Conservation (phyloP, 2,329 filamentous ascomycete species). For the Corinectria fuckeliana region DNA sequence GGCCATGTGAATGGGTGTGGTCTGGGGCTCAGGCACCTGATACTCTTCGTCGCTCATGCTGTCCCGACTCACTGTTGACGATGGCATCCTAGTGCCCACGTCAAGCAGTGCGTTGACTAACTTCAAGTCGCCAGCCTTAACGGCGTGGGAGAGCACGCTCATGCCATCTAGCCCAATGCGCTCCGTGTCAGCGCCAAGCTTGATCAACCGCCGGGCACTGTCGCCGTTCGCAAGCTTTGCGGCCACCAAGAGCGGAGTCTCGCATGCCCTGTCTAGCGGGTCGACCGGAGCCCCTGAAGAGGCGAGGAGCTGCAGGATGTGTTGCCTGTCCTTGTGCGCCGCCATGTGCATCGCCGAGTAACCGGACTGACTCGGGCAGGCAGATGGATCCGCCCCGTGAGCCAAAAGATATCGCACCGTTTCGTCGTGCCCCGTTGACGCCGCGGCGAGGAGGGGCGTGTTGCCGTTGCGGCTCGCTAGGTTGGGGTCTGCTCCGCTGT, state of each 20-base stretch:
- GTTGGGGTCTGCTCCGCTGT: constrained; percentile 37
- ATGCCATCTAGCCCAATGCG: constrained; percentile 37
- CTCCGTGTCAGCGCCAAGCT: constrained; percentile 36
- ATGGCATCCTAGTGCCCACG: constrained; percentile 30
- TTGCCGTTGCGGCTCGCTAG: constrained; percentile 36
- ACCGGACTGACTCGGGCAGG: constrained; percentile 30
- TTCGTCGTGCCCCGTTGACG: constrained; percentile 38
- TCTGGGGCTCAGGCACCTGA: constrained; percentile 35
- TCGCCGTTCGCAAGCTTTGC: constrained; percentile 37
- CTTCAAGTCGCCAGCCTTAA: constrained; percentile 33
- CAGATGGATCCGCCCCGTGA: constrained; percentile 34
- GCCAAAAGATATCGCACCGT: constrained; percentile 38
- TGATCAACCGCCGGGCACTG: constrained; percentile 33
- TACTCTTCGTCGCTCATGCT: constrained; percentile 27
- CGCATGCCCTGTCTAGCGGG: constrained; percentile 30
- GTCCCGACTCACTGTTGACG: constrained; percentile 10
- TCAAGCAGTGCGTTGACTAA: constrained; percentile 34
- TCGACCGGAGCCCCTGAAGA: constrained; percentile 35
- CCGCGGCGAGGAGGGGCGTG: constrained; percentile 36
- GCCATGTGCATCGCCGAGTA: constrained; percentile 40
- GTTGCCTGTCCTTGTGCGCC: constrained; percentile 36
- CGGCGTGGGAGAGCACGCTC: constrained; percentile 39
- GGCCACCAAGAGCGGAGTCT: constrained; percentile 38
- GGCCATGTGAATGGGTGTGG: constrained; percentile 36
- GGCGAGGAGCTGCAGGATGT: constrained; percentile 31